phyloP scores from a whole-genome alignment of 768 basidiomycete genomes.

The Lactarius hatsudake region DNA sequence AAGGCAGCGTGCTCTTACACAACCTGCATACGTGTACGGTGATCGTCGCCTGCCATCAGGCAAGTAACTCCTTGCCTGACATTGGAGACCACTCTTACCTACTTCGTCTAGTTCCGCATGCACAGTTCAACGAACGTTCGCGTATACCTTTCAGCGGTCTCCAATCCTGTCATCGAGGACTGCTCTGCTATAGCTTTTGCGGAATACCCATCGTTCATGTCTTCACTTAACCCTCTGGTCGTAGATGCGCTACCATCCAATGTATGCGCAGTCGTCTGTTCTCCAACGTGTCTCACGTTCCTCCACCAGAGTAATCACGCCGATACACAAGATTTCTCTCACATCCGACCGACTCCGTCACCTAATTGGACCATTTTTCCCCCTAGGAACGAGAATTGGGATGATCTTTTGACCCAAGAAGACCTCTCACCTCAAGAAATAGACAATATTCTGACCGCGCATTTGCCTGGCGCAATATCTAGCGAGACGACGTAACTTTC shows the following conservation, averaged over 20 bases:
- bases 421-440: background rate
- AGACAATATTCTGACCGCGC: slow-evolving; percentile 3
- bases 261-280: background rate
- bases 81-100: background rate
- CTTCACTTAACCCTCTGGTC: slow-evolving; percentile 10
- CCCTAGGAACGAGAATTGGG: slow-evolving; percentile 12
- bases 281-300: background rate
- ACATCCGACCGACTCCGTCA: slow-evolving; percentile 71
- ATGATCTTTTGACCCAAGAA: slow-evolving; percentile 4
- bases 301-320: slow-evolving; percentile 40
- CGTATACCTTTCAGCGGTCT: slow-evolving; percentile 63
- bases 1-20: slow-evolving; percentile 73
- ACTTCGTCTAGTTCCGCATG: slow-evolving; percentile 71
- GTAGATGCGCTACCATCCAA: background rate
- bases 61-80: slow-evolving; percentile 33
- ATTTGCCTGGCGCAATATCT: slow-evolving; percentile 11
- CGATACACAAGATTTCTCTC: slow-evolving; percentile 82
- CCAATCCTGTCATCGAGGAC: slow-evolving; percentile 80
- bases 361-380: slow-evolving; percentile 58
- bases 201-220: slow-evolving; percentile 48
- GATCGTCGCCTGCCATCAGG: slow-evolving; percentile 81
- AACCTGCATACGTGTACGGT: slow-evolving; percentile 60
- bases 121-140: slow-evolving; percentile 65
- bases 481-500: background rate
- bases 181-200: slow-evolving; percentile 63